A percentile compares a stretch with the other conserved stretches of the same genome.
These are phyloP conservation scores for Fusarium annulatum DNA, from an alignment of 2,329 filamentous ascomycete species.

Conservation along the genomic window DNA sequence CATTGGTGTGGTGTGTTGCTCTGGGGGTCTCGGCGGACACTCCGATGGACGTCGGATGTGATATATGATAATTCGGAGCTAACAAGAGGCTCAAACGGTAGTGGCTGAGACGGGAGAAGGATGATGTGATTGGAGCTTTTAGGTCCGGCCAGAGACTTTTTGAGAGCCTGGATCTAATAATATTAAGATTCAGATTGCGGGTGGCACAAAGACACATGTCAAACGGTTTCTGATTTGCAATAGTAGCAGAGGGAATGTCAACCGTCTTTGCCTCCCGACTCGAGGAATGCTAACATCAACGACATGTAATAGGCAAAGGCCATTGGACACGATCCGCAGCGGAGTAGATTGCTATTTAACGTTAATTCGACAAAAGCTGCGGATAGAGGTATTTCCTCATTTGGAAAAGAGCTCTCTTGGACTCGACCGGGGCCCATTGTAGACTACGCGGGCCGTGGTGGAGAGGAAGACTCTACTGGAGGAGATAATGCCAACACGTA, in stretches of 20 bases:
- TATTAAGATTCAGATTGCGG: conserved; percentile 2
- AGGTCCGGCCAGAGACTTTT: neutral
- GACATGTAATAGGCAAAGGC: neutral
- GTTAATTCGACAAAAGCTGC: neutral
- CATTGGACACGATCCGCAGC: neutral
- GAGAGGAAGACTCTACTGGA: conserved; percentile 9
- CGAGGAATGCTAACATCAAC: conserved; percentile 25
- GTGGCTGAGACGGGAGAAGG: neutral
- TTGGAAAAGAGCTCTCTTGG: neutral
- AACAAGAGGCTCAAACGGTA: conserved; percentile 24
- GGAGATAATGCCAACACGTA: neutral
- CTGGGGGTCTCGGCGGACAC: neutral
- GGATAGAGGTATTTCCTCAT: neutral
- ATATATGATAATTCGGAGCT: conserved; percentile 16
- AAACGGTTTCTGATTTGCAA: conserved; percentile 27
- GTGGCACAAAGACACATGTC: conserved; percentile 16
- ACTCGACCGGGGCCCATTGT: neutral
- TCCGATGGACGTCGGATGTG: conserved; percentile 30
- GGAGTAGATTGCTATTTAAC: neutral
- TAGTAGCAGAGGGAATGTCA: conserved; percentile 21
- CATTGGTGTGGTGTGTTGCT: neutral
- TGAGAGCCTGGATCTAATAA: neutral
- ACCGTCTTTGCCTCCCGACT: conserved; percentile 26
- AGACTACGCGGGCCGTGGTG: conserved; percentile 27
- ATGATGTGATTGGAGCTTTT: neutral